Evolutionary conservation across 495 filamentous ascomycete species (phyloP).

Genomic region (Xylaria palmicola): DNA sequence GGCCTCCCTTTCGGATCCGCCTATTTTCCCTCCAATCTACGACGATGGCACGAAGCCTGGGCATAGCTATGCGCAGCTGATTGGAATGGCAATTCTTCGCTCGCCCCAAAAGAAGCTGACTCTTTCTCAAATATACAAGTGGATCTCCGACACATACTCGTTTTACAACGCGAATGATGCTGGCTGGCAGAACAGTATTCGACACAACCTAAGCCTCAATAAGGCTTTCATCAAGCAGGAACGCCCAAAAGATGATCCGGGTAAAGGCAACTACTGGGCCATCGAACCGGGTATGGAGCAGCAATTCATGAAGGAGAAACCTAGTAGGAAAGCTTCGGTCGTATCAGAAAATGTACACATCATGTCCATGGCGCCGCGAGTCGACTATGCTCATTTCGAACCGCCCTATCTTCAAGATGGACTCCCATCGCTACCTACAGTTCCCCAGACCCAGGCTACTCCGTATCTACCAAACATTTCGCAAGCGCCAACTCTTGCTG

Average conservation of each 20-base stretch:
- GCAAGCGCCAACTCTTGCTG: conserved; percentile 25
- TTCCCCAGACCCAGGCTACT: conserved; percentile 25
- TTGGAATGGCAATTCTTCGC: conserved; percentile 94
- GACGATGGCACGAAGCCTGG: conserved; percentile 89
- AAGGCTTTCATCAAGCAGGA: conserved; percentile 97
- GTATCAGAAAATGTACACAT: conserved; percentile 48
- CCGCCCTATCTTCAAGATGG: conserved; percentile 28
- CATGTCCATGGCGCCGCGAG: conserved; percentile 39
- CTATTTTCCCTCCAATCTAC: conserved; percentile 73
- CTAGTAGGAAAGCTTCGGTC: conserved; percentile 46
- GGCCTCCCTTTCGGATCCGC: conserved; percentile 63
- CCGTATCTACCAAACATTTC: conserved; percentile 18
- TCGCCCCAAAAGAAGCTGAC: conserved; percentile 82
- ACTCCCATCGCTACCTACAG: conserved; percentile 34
- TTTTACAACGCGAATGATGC: conserved; percentile 81
- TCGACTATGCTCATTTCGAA: conserved; percentile 38
- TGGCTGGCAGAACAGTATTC: conserved; percentile 98
- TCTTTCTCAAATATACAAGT: conserved; percentile 97
- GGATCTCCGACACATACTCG: conserved; percentile 91
- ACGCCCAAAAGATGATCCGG: conserved; percentile 93
- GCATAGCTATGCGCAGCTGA: conserved; percentile 92
- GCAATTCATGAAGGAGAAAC: conserved; percentile 85
- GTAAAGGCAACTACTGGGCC: conserved; percentile 98
- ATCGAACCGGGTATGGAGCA: conserved; percentile 86
- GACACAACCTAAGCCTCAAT: conserved; percentile 96